These are phyloP conservation scores for Hyphopichia fennica DNA, from an alignment of 1,139 yeast genomes.

Conservation along the genomic window DNA sequence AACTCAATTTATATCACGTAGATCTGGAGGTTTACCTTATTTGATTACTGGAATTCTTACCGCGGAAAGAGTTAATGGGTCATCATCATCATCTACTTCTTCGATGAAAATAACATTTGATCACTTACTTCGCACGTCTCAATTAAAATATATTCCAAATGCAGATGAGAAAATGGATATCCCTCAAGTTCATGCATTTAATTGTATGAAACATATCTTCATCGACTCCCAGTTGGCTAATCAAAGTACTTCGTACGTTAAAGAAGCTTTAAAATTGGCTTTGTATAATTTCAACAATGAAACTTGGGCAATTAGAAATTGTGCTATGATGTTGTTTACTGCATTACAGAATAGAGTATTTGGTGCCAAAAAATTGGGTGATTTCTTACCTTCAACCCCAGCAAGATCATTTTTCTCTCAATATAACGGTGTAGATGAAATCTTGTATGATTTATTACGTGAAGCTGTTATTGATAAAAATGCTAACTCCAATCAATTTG, in stretches of 20 bases:
- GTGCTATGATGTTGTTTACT: conserved; percentile 91
- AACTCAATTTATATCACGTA: conserved; percentile 72
- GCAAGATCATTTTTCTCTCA: conserved; percentile 70
- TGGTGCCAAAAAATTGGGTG: conserved; percentile 52
- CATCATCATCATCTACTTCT: neutral
- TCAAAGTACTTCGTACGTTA: conserved; percentile 52
- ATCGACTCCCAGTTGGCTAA: conserved; percentile 64
- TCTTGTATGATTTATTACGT: conserved; percentile 47
- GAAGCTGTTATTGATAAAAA: conserved; percentile 1
- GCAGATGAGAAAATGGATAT: conserved; percentile 63
- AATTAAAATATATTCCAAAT: conserved; percentile 42
- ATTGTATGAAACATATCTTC: conserved; percentile 74
- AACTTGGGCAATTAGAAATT: conserved; percentile 85
- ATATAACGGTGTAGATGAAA: conserved; percentile 51
- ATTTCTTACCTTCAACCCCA: conserved; percentile 35
- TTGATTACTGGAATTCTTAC: conserved; percentile 71
- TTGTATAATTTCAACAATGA: conserved; percentile 61
- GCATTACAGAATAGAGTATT: conserved; percentile 78
- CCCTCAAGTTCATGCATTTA: conserved; percentile 93
- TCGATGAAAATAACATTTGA: conserved; percentile 51
- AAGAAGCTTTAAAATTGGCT: conserved; percentile 59
- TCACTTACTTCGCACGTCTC: conserved; percentile 53
- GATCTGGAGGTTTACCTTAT: conserved; percentile 91
- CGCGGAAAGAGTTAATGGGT: conserved; percentile 37
- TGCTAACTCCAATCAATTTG: conserved; percentile 27